Base-by-base conservation (phyloP, 352 stramenopile genomes). In the Phytophthora podocarpi region DNA sequence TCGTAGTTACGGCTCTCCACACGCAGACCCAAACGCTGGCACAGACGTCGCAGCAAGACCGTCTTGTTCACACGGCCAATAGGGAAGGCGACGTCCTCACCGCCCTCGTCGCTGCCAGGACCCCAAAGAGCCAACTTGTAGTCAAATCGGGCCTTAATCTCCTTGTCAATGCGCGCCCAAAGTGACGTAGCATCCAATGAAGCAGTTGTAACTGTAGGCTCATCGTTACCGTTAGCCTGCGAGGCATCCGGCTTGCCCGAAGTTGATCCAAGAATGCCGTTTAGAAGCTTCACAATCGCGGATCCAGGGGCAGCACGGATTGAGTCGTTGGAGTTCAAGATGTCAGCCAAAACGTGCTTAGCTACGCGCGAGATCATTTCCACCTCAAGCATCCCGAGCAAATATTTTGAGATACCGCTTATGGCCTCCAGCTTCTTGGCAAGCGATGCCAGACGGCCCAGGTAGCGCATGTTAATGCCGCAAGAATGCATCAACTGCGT, bases 391-490 rank as follows among this genome's bases (percentile, higher is more conserved):
- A 98, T 64, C 68, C 98, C 95, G 15, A 98, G 70, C 64, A 98
- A 93, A 65, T 93, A 98, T 69, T 96, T 88, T 21, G 95, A 96
- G 70, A 98, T 89, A 20, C 75, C 81, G 31, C 83, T 74, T 50
- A 95, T 80, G 4, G 68, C 50, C 71, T 99, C 96, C 35, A 98
- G 81, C 28, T 93, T 87, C 64, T 87, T 87, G 27, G 88, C 83
- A 24, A 98, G 78, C 50, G 82, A 85, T 18, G 95, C 96, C 11
- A 99, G 55, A 53, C 88, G 80, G 26, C 97, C 97, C 18, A 99
- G 72, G 73, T 99, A 99, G 45, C 97, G 89, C 85, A 98, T 98
- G 69, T 99, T 99, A 42, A 99, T 97, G 45, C 97, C 97, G 67
- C 84, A 90, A 58, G 90, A 90, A 72, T 99, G 97, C 74, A 99